A percentile compares a stretch with the other conserved stretches of the same genome.
Conservation (phyloP, 192 early-diverging fungal genomes). For the Gigaspora rosea region DNA sequence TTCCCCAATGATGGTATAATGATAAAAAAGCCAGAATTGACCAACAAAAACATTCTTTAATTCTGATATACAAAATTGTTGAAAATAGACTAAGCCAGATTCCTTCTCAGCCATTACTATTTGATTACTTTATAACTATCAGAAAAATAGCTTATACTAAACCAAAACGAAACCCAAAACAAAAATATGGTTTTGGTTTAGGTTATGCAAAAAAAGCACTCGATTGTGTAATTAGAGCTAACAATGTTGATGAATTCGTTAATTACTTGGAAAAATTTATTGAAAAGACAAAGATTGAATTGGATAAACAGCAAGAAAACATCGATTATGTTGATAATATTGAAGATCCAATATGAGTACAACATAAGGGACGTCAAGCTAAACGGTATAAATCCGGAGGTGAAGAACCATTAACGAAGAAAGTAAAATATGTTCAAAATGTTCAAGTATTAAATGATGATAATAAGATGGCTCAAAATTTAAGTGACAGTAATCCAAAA, state of each 20-base stretch:
- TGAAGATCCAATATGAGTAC: neutral
- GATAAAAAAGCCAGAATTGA: neutral
- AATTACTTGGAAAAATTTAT: neutral
- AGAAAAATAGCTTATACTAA: neutral
- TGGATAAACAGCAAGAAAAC: neutral
- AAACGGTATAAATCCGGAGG: neutral
- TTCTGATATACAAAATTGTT: neutral
- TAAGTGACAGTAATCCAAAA: neutral
- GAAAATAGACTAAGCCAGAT: neutral
- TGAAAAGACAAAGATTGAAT: neutral
- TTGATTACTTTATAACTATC: neutral
- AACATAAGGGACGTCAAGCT: neutral
- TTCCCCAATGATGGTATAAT: neutral
- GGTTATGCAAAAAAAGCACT: neutral
- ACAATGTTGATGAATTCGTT: constrained; percentile 6
- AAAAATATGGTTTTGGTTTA: neutral
- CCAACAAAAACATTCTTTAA: neutral
- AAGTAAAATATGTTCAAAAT: too few species aligned
- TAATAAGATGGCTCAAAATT: neutral
- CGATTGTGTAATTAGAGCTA: neutral
- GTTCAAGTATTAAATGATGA: neutral
- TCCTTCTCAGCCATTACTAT: neutral
- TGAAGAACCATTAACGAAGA: neutral
- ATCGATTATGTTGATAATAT: neutral
- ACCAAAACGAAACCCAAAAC: neutral